These are phyloP conservation scores for Aspergillus udagawae DNA, from an alignment of 2,329 filamentous ascomycete genomes.

Conservation along the genomic window DNA sequence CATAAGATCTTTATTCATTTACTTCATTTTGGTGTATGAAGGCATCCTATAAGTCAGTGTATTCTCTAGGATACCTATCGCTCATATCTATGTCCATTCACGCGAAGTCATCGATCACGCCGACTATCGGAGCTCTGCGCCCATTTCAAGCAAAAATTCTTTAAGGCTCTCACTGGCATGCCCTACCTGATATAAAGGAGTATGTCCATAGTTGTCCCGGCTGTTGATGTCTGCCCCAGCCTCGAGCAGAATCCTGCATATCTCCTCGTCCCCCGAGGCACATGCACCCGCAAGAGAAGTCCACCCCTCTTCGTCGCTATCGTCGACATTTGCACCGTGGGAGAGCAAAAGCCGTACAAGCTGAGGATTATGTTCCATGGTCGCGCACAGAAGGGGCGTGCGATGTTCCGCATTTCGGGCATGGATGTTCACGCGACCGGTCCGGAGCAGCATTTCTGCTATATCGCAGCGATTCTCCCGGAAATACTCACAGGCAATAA, in stretches of 20 bases:
- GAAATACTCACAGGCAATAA: not conserved
- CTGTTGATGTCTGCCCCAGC: not conserved
- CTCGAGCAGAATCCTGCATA: not conserved
- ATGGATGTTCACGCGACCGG: not conserved
- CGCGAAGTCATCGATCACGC: no score
- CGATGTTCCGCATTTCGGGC: not conserved
- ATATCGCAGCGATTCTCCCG: not conserved
- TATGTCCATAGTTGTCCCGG: not conserved
- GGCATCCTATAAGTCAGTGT: no score
- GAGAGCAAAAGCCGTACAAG: not conserved
- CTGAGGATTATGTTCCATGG: not conserved
- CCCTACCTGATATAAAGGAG: not conserved
- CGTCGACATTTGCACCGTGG: not conserved
- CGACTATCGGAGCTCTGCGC: not conserved
- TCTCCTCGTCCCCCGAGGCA: not conserved
- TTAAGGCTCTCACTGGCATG: not conserved
- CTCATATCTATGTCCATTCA: no score
- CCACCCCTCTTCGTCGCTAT: not conserved
- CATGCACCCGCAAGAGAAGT: not conserved
- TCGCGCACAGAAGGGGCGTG: not conserved
- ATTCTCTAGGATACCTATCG: no score
- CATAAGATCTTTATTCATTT: no score
- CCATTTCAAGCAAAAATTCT: not conserved
- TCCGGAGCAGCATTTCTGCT: not conserved
- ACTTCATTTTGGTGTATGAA: no score